Evolutionary conservation across 139 green algal genomes (phyloP).

Genomic region (Coccomyxa sp.): DNA sequence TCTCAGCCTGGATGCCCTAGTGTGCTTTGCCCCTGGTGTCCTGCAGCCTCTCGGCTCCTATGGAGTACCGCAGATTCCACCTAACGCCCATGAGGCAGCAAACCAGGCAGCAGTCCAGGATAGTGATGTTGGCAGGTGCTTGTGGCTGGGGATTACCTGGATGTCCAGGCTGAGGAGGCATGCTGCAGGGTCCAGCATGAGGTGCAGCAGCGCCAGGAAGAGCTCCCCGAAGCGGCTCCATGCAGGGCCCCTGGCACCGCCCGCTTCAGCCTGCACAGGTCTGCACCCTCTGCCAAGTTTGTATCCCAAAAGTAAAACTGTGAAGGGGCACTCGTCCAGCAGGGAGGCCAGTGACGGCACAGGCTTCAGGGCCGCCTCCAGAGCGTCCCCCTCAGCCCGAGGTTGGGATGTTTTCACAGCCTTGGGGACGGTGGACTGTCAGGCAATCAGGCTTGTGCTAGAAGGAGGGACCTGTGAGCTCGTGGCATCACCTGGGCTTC

Average conservation of each 20-base stretch:
- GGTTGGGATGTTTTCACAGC: too few species aligned
- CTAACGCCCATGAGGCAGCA: neutral
- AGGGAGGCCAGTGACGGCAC: too few species aligned
- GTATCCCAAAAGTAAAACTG: neutral
- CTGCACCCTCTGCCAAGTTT: neutral
- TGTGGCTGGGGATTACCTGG: conserved; percentile 7
- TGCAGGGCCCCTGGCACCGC: neutral
- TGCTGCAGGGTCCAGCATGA: conserved; percentile 11
- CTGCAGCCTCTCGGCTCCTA: neutral
- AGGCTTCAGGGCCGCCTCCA: too few species aligned
- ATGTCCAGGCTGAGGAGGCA: conserved; percentile 4
- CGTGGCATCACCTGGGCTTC: neutral
- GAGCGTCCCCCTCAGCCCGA: too few species aligned
- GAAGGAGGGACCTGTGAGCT: neutral
- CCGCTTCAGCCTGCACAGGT: neutral
- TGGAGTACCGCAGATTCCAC: too few species aligned
- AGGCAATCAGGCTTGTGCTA: too few species aligned
- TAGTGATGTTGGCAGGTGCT: neutral
- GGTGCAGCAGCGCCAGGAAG: conserved; percentile 5
- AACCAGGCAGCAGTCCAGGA: too few species aligned
- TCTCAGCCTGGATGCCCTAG: neutral
- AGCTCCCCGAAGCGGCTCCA: neutral
- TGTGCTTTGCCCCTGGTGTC: neutral
- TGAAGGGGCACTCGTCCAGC: too few species aligned
- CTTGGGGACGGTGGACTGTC: too few species aligned